Conservation (phyloP, 2,329 filamentous ascomycete genomes). For the Ophiostoma tasmaniense region DNA sequence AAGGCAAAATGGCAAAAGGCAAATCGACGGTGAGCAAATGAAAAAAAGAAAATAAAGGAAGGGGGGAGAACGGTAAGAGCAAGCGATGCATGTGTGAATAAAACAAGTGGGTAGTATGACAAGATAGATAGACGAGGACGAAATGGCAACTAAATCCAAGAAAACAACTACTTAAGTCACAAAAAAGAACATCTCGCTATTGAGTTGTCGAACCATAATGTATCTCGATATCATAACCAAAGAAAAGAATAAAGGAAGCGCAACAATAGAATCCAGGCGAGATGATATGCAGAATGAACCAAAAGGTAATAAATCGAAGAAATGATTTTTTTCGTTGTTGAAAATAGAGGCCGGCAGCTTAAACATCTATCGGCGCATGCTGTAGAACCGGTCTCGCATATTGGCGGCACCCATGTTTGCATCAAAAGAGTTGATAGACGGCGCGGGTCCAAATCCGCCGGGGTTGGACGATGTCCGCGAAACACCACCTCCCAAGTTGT, state of each 20-base stretch:
- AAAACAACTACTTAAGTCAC: background rate
- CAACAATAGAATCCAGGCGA: background rate
- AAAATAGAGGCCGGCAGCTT: background rate
- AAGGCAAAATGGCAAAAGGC: background rate
- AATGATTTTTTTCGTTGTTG: background rate
- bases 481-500: conserved; percentile 24
- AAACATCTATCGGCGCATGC: conserved; percentile 16
- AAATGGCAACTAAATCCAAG: too few relatives aligned
- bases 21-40: background rate
- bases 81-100: background rate
- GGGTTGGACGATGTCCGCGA: conserved; percentile 23
- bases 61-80: background rate
- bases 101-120: background rate
- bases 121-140: background rate
- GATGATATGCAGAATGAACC: background rate
- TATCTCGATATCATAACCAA: background rate
- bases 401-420: conserved; percentile 16
- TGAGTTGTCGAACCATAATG: background rate
- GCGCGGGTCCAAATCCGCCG: conserved; percentile 14
- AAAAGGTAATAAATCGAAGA: conserved; percentile 1
- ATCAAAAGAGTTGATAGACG: conserved; percentile 25
- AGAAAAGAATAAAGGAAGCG: background rate
- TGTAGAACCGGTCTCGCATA: conserved; percentile 20
- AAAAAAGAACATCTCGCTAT: background rate
- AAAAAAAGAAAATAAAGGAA: background rate